phyloP scores from a whole-genome alignment of 1,284 basidiomycete species.

The Golubevia pallescens region DNA sequence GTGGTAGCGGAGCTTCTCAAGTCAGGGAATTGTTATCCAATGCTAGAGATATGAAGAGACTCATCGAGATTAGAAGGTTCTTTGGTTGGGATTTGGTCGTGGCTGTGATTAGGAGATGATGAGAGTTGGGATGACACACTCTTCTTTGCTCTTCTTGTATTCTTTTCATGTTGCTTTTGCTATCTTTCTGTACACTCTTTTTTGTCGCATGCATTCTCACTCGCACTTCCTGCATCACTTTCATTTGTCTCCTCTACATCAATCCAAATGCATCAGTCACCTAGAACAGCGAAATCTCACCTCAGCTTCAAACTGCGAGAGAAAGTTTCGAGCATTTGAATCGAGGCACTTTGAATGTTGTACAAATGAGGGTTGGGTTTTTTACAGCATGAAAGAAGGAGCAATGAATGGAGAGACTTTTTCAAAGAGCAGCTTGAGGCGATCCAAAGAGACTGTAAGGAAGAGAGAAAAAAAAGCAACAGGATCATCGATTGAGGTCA shows the following conservation, averaged over 20 bases:
- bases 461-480: background rate
- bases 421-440: constrained; percentile 6
- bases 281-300: too few species aligned
- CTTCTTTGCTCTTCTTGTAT: background rate
- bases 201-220: too few species aligned
- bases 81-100: constrained; percentile 23
- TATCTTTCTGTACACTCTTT: background rate
- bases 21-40: constrained; percentile 5
- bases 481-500: background rate
- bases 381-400: too few species aligned
- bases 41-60: constrained; percentile 15
- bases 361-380: too few species aligned
- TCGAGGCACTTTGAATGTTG: too few species aligned
- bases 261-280: too few species aligned
- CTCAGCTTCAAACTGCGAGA: too few species aligned
- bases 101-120: constrained; percentile 12
- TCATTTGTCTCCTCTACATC: too few species aligned
- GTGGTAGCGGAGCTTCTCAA: background rate
- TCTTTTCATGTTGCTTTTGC: background rate
- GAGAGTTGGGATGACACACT: background rate
- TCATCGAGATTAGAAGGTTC: constrained; percentile 20
- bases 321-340: too few species aligned
- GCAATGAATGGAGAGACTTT: background rate
- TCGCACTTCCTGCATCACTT: too few species aligned
- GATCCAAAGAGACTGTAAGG: constrained; percentile 8